Base-by-base conservation (phyloP, 208 protist genomes). In the Tritrichomonas musculus region DNA sequence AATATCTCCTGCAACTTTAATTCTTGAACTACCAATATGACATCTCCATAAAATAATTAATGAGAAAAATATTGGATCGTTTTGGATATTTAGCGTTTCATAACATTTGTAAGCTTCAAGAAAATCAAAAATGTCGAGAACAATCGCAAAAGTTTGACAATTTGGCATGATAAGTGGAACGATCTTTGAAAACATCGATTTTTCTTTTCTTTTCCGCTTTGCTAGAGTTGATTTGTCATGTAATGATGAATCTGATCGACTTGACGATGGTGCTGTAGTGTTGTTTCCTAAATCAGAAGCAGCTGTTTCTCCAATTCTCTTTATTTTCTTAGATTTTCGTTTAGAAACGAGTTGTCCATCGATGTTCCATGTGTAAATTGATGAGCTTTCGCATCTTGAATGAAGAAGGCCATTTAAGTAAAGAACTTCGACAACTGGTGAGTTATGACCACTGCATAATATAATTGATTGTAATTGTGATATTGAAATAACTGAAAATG, bases 111-210 rank as follows among this genome's bases (percentile, higher is more conserved):
- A 84, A 33, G 73, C 36, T 3, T 33, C 2, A 17, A 84, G 4
- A 53, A 84, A 84, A 9, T 84, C 44, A 22, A 49, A 39, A 20
- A 84, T 53, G 53, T 84, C 41, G 3, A 53, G 13, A 53, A 84
- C 73, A 53, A 84, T 25, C 27, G 36, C 73, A 84, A 84, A 84
- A 13, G 73, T 84, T 53, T 84, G 73, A 53, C 73, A 84, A 84
- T 84, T 84, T 3, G 73, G 73, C 41, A 84, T 84, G 53, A 53
- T 84, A 11, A 84, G 25, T 30, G 1, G 33, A 84, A 84, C 20
- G 11, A 84, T n/a, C 11, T 84, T 44, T 3, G 73, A 84, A n/a
- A 84, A 84, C 0, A 33, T 53, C 27, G 64, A 25, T 69, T 13
- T n/a, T 8, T 69, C 27, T n/a, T n/a, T n/a, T n/a, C 30, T 3